Base-by-base conservation (phyloP, 352 stramenopile genomes). In the Phytopythium cucurbitacearum region DNA sequence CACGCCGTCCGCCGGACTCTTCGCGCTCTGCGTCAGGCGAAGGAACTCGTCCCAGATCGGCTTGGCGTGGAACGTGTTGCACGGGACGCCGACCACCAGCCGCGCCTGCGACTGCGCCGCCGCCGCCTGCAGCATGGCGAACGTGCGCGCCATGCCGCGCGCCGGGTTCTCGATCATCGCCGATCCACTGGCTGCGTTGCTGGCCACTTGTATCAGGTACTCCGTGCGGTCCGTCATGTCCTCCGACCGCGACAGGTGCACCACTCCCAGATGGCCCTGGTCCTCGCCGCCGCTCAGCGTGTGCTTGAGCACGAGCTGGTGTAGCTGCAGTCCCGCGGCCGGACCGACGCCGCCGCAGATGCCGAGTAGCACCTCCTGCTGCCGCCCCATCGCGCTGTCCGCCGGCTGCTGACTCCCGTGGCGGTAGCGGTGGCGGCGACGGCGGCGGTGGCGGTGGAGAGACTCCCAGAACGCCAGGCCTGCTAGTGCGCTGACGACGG, bases 11-110 rank as follows among this genome's bases (percentile, higher is more conserved):
- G n/a, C 28, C 12, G 38, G 36, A 12, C 15, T 33, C 48, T 48
- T 58, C 11, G 43, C 51, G 11, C 16, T 8, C 1, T 38, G 54
- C 6, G 78, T 87, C 11, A 77, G 64, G 9, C 59, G 59, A 37
- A 87, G 64, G 53, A 91, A 89, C 51, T 85, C 69, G 49, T 88
- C 64, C 78, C 73, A 91, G 39, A 87, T 89, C 36, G 79, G 68
- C 48, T 68, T 64, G 13, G 79, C 76, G 63, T 89, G 79, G 56
- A 91, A 91, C 7, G 81, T 89, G 46, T 89, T 89, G 73, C 78
- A 91, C 10, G 78, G 74, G 35, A 89, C 76, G 36, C 78, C 78
- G 12, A 70, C 65, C 35, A 89, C 65, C 7, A 91, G 75, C 16
- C 64, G 76, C 35, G 60, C 62, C 28, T 63, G 53, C 39, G 64